Evolutionary conservation across 2,329 filamentous ascomycete species (phyloP).

Genomic region (Ceratocystis albifundus): DNA sequence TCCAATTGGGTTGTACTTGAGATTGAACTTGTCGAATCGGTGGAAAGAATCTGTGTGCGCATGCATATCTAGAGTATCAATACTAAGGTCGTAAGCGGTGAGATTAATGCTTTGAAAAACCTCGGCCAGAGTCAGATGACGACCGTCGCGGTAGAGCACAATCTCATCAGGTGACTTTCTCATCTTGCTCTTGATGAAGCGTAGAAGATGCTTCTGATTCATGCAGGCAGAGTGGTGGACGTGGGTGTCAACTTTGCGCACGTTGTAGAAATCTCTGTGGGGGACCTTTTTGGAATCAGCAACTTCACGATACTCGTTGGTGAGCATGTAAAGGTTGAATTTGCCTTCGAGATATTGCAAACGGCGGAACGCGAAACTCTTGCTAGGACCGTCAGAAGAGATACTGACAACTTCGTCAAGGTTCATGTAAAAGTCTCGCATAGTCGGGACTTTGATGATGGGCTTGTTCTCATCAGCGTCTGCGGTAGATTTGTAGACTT

Average conservation of each 20-base stretch:
- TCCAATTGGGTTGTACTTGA: conserved; percentile 96
- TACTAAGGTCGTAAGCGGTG: conserved; percentile 93
- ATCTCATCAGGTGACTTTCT: conserved; percentile 94
- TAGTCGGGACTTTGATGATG: conserved; percentile 72
- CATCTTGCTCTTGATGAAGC: conserved; percentile 99
- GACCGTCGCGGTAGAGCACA: conserved; percentile 83
- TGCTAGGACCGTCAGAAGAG: conserved; percentile 91
- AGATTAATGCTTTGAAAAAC: conserved; percentile 97
- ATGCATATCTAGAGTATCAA: conserved; percentile 98
- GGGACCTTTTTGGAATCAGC: conserved; percentile 96
- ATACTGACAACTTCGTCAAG: conserved; percentile 74
- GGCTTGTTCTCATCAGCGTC: conserved; percentile 53
- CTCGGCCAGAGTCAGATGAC: conserved; percentile 78
- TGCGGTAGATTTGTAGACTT: conserved; percentile 64
- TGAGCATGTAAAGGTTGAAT: conserved; percentile 82
- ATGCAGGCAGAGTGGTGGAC: conserved; percentile 98
- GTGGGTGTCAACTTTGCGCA: conserved; percentile 96
- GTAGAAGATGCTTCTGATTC: conserved; percentile 97
- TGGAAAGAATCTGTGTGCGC: conserved; percentile 97
- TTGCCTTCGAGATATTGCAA: conserved; percentile 94
- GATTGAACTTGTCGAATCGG: conserved; percentile 97
- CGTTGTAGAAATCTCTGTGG: conserved; percentile 97
- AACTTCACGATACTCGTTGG: conserved; percentile 97
- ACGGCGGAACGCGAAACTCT: conserved; percentile 91
- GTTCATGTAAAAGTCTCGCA: conserved; percentile 93